A percentile compares a stretch with the other conserved stretches of the same genome.
Conservation (phyloP, 441 rosid genomes). For the Omphalea diandra region DNA sequence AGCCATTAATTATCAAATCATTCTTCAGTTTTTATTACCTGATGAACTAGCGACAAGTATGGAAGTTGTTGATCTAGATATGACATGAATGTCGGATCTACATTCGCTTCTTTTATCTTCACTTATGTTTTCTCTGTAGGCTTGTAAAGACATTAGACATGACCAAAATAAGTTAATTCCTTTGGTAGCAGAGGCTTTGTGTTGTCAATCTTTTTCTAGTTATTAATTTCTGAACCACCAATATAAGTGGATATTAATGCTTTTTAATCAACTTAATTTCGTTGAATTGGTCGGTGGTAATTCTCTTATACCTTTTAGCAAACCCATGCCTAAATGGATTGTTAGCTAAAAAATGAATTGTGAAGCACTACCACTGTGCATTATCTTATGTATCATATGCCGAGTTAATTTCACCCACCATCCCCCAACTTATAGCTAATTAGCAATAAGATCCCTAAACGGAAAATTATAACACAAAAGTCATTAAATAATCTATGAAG, state of each 20-base stretch:
- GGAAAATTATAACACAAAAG: too few relatives aligned
- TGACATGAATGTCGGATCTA: not conserved
- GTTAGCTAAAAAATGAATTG: not conserved
- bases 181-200: conserved; percentile 29
- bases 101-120: not conserved
- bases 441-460: too few relatives aligned
- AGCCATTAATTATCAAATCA: too few relatives aligned
- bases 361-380: not conserved
- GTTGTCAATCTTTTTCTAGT: not conserved
- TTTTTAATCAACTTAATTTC: not conserved
- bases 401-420: too few relatives aligned
- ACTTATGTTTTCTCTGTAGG: conserved; percentile 46
- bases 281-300: not conserved
- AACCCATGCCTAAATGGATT: not conserved
- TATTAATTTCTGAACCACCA: not conserved
- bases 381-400: not conserved
- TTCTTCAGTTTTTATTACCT: not conserved
- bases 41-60: not conserved
- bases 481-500: too few relatives aligned
- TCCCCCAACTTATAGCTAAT: too few relatives aligned
- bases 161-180: conserved; percentile 20
- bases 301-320: not conserved
- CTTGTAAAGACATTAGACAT: conserved; percentile 39
- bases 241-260: not conserved
- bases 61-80: not conserved